Conservation (phyloP, 345 rosid genomes). For the Eucalyptus erythrocorys region DNA sequence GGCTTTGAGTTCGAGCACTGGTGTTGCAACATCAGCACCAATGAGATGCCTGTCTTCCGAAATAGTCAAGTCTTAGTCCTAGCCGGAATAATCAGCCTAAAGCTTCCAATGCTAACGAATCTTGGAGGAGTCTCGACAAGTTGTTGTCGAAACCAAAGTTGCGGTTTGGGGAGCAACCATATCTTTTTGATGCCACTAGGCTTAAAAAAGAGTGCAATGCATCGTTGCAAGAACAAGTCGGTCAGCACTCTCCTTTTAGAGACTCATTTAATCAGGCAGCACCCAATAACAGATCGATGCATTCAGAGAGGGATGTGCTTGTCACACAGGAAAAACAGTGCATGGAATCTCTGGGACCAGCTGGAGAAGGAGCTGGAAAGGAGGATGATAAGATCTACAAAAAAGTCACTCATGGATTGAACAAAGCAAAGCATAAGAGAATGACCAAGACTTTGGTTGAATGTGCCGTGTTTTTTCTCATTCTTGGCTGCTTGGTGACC, state of each 20-base stretch:
- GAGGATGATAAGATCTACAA: constrained; percentile 49
- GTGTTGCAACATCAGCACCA: constrained; percentile 15
- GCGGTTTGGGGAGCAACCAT: constrained; percentile 61
- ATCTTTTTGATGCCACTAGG: constrained; percentile 10
- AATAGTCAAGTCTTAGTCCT: too few species aligned
- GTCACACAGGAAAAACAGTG: constrained; percentile 17
- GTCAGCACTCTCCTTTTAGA: constrained; percentile 20
- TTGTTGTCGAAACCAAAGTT: constrained; percentile 67
- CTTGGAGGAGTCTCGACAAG: too few species aligned
- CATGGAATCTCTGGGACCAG: constrained; percentile 25
- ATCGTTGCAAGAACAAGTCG: constrained; percentile 18
- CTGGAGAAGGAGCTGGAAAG: constrained; percentile 34
- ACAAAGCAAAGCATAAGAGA: constrained; percentile 21
- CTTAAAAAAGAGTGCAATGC: constrained; percentile 22
- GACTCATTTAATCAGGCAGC: constrained; percentile 25
- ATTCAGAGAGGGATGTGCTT: constrained; percentile 16
- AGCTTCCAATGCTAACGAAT: constrained; percentile 13
- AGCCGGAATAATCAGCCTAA: constrained; percentile 43
- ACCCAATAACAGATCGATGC: constrained; percentile 24
- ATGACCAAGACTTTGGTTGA: too few species aligned
- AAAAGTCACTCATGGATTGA: constrained; percentile 27
- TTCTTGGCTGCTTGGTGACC: constrained; percentile 34
- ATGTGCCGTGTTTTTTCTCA: constrained; percentile 14
- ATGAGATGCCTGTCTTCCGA: constrained; percentile 19
- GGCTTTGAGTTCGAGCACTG: neutral